Base-by-base conservation (phyloP, 176 grass and related monocot species). In the Oryza longistaminata region DNA sequence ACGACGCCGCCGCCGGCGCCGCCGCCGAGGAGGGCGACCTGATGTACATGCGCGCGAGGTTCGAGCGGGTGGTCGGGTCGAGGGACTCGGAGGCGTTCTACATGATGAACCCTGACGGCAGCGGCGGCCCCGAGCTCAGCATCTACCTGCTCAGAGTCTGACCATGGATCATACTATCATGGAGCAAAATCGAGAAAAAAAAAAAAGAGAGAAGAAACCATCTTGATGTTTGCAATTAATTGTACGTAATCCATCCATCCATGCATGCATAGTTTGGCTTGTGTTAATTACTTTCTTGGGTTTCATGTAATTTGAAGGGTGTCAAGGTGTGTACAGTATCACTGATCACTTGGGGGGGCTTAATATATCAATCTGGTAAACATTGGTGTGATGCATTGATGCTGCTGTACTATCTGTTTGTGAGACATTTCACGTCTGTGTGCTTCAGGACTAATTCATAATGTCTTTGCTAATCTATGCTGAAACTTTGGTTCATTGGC, bases 21-120 rank as follows among this genome's bases (percentile, higher is more conserved):
- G 84, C 42, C 5, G 73, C 35, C 43, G 87, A 3, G 52, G 88
- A 92, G 89, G 94, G 89, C 1, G 94, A 94, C 77, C 83, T 97
- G 39, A 94, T 94, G 95, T 94, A 97, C 88, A 97, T 97, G 95
- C 86, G 90, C 10, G 95, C 95, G 1, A 91, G 49, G 82, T 97
- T 97, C 82, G 90, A 97, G 90, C 86, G 95, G 66, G 92, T 97
- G 58, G 92, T 94, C 11, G 95, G 95, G 0, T 92, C 90, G 4
- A 89, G 91, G 81, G 95, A 97, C 78, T 91, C 88, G 19, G 95
- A 94, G 88, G 92, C 92, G 33, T 97, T 97, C 80, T 97, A 97
- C 88, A 97, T 97, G 95, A 85, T 97, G 88, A 97, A 92, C 64
- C 91, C 91, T 26, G 94, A 97, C 73, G 91, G 89, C 75, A 91